Percentiles rank a stretch among this genome's conserved stretches.
Evolutionary conservation across 768 basidiomycete species (phyloP).

Genomic region (Russula griseocarnosa): DNA sequence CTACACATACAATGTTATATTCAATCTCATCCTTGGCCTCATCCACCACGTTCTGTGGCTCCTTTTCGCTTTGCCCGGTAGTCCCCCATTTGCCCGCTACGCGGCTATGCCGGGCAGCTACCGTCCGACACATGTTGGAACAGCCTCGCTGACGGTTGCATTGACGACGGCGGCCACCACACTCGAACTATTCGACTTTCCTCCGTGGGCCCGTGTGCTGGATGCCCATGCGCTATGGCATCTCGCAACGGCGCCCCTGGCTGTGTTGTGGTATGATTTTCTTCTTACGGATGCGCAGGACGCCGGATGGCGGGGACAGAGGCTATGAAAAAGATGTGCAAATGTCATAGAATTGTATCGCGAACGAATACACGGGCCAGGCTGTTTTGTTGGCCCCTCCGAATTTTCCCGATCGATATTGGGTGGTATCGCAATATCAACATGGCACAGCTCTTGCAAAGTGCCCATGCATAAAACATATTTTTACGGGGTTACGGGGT

Average conservation of each 20-base stretch:
- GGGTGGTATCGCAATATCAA: background rate
- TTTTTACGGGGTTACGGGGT: background rate
- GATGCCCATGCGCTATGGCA: constrained; percentile 97
- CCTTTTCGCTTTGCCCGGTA: constrained; percentile 57
- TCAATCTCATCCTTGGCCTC: constrained; percentile 74
- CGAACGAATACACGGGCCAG: background rate
- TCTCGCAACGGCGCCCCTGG: constrained; percentile 72
- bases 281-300: constrained; percentile 69
- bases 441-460: background rate
- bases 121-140: constrained; percentile 51
- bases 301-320: constrained; percentile 56
- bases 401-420: too few species aligned
- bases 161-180: constrained; percentile 70
- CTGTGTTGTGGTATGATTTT: constrained; percentile 82
- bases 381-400: too few species aligned
- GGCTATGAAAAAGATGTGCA: constrained; percentile 25
- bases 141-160: constrained; percentile 57
- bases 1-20: constrained; percentile 89
- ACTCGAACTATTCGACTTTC: constrained; percentile 90
- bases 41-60: constrained; percentile 81
- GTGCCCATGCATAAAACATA: background rate
- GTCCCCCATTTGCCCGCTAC: constrained; percentile 48
- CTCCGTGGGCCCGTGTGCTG: constrained; percentile 66
- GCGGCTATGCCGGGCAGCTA: constrained; percentile 52
- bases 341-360: background rate